Evolutionary conservation across 2,329 filamentous ascomycete genomes (phyloP).

Genomic region (Fusarium anguioides): DNA sequence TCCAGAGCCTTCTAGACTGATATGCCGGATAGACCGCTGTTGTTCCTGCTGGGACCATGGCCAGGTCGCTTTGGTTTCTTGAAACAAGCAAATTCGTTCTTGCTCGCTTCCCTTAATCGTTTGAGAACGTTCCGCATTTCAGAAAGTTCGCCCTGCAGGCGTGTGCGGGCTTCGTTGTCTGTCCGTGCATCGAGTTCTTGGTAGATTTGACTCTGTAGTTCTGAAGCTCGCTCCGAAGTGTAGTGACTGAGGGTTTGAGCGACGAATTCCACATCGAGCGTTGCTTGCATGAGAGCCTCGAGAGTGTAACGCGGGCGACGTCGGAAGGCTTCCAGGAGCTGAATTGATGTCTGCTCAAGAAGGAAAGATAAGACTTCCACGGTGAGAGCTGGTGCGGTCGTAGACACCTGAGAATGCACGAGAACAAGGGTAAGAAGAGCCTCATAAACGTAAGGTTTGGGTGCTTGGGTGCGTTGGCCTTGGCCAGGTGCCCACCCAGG

Average conservation of each 20-base stretch:
- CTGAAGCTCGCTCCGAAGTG: conserved; percentile 82
- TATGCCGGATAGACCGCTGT: conserved; percentile 44
- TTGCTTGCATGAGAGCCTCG: conserved; percentile 92
- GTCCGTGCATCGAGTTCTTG: conserved; percentile 89
- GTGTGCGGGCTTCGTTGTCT: conserved; percentile 83
- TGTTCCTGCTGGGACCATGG: conserved; percentile 47
- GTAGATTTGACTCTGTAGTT: conserved; percentile 91
- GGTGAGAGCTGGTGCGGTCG: conserved; percentile 80
- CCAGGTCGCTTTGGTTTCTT: conserved; percentile 68
- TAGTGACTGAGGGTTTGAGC: conserved; percentile 93
- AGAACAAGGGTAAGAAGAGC: conserved; percentile 86
- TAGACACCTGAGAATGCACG: conserved; percentile 89
- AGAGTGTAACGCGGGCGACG: conserved; percentile 76
- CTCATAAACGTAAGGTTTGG: conserved; percentile 89
- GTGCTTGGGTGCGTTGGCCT: conserved; percentile 73
- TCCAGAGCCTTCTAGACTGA: conserved; percentile 43
- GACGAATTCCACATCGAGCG: conserved; percentile 95
- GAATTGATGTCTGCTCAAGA: conserved; percentile 81
- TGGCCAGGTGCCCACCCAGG: conserved; percentile 75
- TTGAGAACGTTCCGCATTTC: conserved; percentile 91
- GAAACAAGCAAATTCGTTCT: conserved; percentile 90
- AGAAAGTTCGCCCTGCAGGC: conserved; percentile 86
- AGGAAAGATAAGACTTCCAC: conserved; percentile 85
- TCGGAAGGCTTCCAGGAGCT: conserved; percentile 85
- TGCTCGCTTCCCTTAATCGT: conserved; percentile 81